Evolutionary conservation across 441 rosid genomes (phyloP).

Genomic region (Viola pubescens): DNA sequence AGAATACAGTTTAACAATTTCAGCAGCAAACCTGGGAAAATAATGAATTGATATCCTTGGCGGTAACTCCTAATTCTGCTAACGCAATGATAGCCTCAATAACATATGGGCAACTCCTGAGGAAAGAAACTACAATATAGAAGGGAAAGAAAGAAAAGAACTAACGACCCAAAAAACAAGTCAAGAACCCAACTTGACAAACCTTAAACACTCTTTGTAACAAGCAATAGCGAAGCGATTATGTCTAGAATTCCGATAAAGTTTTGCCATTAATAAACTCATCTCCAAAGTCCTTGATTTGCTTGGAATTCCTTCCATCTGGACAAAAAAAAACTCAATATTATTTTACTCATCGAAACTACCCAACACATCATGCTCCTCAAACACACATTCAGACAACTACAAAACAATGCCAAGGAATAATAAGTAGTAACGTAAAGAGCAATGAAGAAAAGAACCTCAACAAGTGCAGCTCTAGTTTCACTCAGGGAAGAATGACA

Average conservation of each 20-base stretch:
- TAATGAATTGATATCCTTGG: conserved; percentile 75
- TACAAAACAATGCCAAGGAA: neutral
- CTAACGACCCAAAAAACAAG: neutral
- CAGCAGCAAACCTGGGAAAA: conserved; percentile 61
- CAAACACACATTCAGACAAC: too few species aligned
- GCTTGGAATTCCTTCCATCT: conserved; percentile 91
- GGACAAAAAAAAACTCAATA: conserved; percentile 20
- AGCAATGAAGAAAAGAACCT: conserved; percentile 39
- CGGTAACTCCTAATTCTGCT: conserved; percentile 82
- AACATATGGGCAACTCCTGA: conserved; percentile 84
- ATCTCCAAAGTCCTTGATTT: conserved; percentile 88
- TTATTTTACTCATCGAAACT: too few species aligned
- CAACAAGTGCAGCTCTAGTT: conserved; percentile 68
- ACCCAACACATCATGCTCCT: too few species aligned
- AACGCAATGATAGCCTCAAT: conserved; percentile 83
- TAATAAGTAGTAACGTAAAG: conserved; percentile 3
- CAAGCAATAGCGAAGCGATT: conserved; percentile 77
- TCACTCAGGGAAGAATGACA: conserved; percentile 67
- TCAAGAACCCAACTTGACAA: conserved; percentile 6
- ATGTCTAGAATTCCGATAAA: conserved; percentile 73
- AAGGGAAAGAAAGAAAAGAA: neutral
- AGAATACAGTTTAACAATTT: conserved; percentile 6
- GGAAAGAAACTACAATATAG: conserved; percentile 4
- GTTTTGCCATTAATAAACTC: conserved; percentile 90
- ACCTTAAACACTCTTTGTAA: conserved; percentile 92